Evolutionary conservation across 192 early-diverging fungal species (phyloP).

Genomic region (Backusella tuberculispora): DNA sequence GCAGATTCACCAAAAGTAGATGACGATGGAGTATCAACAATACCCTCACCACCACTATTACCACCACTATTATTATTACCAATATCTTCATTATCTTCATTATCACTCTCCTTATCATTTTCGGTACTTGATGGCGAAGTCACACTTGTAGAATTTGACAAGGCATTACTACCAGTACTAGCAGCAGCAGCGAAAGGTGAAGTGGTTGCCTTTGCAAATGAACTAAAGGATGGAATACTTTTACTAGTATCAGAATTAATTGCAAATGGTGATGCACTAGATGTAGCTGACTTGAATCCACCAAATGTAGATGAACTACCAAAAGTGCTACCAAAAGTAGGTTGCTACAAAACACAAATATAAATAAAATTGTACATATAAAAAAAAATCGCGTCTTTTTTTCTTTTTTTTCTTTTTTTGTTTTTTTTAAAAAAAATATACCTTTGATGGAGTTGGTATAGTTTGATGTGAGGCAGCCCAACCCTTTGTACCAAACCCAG

Average conservation of each 20-base stretch:
- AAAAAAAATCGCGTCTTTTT: not conserved
- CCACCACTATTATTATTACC: no score
- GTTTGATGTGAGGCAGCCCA: conserved; percentile 36
- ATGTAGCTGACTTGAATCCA: not conserved
- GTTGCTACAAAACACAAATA: not conserved
- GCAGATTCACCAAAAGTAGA: conserved; percentile 30
- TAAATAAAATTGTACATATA: not conserved
- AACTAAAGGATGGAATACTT: conserved; percentile 32
- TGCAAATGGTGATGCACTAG: conserved; percentile 10
- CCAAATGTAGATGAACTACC: conserved; percentile 30
- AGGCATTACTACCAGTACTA: conserved; percentile 21
- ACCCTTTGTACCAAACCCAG: conserved; percentile 41
- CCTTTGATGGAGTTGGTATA: conserved; percentile 25
- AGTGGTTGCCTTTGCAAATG: conserved; percentile 39
- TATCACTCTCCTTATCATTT: conserved; percentile 18
- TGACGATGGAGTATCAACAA: not conserved
- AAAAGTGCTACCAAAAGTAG: conserved; percentile 29
- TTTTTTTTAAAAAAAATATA: not conserved
- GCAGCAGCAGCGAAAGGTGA: conserved; percentile 43
- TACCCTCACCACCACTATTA: not conserved
- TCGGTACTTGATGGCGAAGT: conserved; percentile 19
- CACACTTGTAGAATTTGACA: conserved; percentile 22
- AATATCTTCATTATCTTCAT: conserved; percentile 25
- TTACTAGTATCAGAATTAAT: not conserved
- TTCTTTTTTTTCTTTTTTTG: not conserved